Percentiles rank a stretch among this genome's conserved stretches.
Conservation (phyloP, 139 green algal genomes). For the Yamagishiella unicocca region DNA sequence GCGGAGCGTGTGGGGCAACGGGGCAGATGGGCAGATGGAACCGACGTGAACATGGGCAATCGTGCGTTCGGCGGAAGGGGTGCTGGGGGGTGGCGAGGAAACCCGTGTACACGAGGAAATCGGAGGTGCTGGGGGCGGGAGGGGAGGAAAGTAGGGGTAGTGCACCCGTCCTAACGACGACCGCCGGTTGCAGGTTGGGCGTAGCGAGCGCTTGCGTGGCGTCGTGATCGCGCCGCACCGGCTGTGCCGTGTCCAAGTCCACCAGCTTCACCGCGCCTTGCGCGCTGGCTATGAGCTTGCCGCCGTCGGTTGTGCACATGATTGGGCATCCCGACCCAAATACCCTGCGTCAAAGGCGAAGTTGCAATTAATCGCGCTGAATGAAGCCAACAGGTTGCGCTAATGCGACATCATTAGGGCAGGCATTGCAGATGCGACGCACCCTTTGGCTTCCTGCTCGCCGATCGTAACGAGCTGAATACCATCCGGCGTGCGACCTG, state of each 20-base stretch:
- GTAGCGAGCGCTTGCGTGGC: no score
- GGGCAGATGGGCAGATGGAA: no score
- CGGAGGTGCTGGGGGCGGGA: background rate
- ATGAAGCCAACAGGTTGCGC: no score
- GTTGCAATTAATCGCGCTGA: background rate
- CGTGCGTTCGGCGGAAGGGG: no score
- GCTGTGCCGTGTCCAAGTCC: background rate
- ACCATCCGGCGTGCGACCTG: constrained; percentile 30
- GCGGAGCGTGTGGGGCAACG: no score
- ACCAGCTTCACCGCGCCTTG: background rate
- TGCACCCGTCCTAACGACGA: no score
- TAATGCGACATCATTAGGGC: background rate
- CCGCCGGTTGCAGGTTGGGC: no score
- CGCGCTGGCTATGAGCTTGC: background rate
- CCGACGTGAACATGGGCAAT: no score
- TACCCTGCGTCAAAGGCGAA: background rate
- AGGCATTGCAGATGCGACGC: background rate
- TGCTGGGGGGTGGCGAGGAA: no score
- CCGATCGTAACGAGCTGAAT: constrained; percentile 20
- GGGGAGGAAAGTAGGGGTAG: no score
- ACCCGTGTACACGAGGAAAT: no score
- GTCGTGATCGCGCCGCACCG: no score
- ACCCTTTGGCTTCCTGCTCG: background rate
- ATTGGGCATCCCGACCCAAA: background rate
- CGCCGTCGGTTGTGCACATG: constrained; percentile 13